Conservation (phyloP, 495 filamentous ascomycete species). For the Penicillium cataractarum region DNA sequence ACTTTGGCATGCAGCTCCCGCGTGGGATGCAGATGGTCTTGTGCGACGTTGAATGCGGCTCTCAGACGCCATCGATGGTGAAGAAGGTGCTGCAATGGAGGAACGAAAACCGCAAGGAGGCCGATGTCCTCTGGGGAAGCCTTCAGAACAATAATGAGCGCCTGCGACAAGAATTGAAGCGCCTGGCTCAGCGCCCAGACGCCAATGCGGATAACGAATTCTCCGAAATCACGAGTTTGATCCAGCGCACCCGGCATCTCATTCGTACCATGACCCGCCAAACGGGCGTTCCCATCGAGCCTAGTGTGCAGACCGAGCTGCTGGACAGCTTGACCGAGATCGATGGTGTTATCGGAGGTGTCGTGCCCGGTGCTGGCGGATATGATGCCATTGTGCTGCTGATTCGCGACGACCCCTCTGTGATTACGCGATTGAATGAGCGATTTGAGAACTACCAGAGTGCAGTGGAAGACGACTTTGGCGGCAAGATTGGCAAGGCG, state of each 20-base stretch:
- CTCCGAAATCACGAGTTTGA: conserved; percentile 42
- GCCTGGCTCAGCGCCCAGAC: conserved; percentile 39
- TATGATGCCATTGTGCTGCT: conserved; percentile 89
- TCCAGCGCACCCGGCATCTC: conserved; percentile 57
- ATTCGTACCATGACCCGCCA: conserved; percentile 75
- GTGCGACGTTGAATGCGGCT: conserved; percentile 95
- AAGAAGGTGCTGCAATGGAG: conserved; percentile 87
- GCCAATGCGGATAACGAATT: conserved; percentile 34
- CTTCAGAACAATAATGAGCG: conserved; percentile 75
- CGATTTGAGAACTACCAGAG: conserved; percentile 69
- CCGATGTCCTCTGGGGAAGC: conserved; percentile 69
- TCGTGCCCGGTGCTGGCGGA: conserved; percentile 93
- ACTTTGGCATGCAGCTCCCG: conserved; percentile 66
- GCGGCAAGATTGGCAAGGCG: conserved; percentile 69
- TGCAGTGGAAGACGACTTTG: conserved; percentile 51
- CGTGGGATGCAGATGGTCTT: conserved; percentile 75
- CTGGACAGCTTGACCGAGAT: conserved; percentile 73
- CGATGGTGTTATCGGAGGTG: conserved; percentile 83
- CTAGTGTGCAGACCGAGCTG: conserved; percentile 78
- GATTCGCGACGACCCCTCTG: conserved; percentile 71
- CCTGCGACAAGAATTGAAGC: conserved; percentile 64
- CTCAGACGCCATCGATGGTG: conserved; percentile 93
- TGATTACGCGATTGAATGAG: conserved; percentile 61
- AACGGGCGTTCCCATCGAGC: conserved; percentile 88
- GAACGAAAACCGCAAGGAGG: conserved; percentile 64